These are phyloP conservation scores for Pseudogymnoascus destructans DNA, from an alignment of 2,329 filamentous ascomycete genomes.

Conservation along the genomic window DNA sequence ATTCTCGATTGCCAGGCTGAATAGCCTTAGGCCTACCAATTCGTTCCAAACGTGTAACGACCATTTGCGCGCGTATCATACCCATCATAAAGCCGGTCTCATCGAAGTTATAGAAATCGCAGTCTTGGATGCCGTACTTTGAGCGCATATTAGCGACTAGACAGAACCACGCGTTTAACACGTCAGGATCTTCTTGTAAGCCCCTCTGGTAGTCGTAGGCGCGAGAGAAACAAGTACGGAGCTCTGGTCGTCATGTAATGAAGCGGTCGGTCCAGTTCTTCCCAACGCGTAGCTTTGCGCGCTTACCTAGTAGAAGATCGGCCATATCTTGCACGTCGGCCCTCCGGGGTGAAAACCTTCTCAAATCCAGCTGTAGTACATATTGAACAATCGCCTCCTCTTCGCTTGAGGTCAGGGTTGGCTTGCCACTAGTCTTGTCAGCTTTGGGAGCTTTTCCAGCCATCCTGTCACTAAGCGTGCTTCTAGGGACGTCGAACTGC, in stretches of 20 bases:
- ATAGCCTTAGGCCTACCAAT: constrained; percentile 13
- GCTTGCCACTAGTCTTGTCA: no score
- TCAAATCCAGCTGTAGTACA: background rate
- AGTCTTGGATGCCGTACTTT: constrained; percentile 15
- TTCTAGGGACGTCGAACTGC: no score
- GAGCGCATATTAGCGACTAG: constrained; percentile 14
- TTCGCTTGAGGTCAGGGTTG: no score
- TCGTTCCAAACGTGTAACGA: constrained; percentile 16
- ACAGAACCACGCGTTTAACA: constrained; percentile 15
- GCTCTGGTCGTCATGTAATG: constrained; percentile 11
- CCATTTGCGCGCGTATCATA: constrained; percentile 14
- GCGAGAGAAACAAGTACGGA: background rate
- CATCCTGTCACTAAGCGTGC: no score
- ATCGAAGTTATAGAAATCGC: constrained; percentile 18
- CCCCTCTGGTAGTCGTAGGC: constrained; percentile 16
- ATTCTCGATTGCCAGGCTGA: constrained; percentile 21
- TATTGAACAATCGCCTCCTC: background rate
- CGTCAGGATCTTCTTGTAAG: constrained; percentile 16
- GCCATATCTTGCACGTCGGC: background rate
- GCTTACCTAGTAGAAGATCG: background rate
- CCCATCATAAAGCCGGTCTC: constrained; percentile 20
- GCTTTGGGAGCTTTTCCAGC: no score
- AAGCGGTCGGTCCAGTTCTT: constrained; percentile 13
- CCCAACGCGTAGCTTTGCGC: background rate
- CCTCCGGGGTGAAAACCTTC: background rate